Percentiles rank a stretch among this genome's conserved stretches.
These are phyloP conservation scores for Corylus heterophylla DNA, from an alignment of 306 rosid species.

Conservation along the genomic window DNA sequence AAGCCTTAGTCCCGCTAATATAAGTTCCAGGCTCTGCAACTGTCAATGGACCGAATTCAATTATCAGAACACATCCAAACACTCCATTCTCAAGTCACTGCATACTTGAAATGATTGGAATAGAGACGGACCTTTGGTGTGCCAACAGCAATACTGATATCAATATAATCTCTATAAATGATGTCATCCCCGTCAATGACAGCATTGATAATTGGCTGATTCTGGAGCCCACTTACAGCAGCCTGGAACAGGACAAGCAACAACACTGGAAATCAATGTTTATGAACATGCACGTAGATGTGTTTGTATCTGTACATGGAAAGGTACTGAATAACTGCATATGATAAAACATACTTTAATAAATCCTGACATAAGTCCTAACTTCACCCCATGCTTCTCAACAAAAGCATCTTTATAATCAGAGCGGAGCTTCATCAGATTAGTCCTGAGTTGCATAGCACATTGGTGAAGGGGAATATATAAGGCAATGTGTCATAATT, in stretches of 20 bases:
- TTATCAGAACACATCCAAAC: not conserved
- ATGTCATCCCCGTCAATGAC: slow-evolving; percentile 75
- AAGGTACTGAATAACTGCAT: slow-evolving; percentile 8
- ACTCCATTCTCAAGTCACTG: not conserved
- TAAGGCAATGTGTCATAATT: not conserved
- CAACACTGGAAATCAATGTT: not conserved
- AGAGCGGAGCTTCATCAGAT: slow-evolving; percentile 59
- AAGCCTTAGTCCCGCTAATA: no score
- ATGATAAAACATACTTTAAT: slow-evolving; percentile 38
- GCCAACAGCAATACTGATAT: slow-evolving; percentile 65
- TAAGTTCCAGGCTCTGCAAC: not conserved
- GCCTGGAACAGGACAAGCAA: slow-evolving; percentile 42
- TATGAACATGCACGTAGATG: not conserved
- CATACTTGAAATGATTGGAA: not conserved
- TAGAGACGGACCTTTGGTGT: slow-evolving; percentile 51
- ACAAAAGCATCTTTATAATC: slow-evolving; percentile 65
- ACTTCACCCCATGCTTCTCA: slow-evolving; percentile 62
- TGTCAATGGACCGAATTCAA: not conserved
- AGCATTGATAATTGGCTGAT: slow-evolving; percentile 58
- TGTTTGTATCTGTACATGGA: not conserved
- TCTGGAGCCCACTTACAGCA: slow-evolving; percentile 61
- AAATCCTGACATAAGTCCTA: slow-evolving; percentile 69
- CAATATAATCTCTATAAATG: slow-evolving; percentile 61
- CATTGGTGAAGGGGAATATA: not conserved
- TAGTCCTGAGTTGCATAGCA: slow-evolving; percentile 48